Evolutionary conservation across 768 basidiomycete genomes (phyloP).

Genomic region (Russula griseocarnosa): DNA sequence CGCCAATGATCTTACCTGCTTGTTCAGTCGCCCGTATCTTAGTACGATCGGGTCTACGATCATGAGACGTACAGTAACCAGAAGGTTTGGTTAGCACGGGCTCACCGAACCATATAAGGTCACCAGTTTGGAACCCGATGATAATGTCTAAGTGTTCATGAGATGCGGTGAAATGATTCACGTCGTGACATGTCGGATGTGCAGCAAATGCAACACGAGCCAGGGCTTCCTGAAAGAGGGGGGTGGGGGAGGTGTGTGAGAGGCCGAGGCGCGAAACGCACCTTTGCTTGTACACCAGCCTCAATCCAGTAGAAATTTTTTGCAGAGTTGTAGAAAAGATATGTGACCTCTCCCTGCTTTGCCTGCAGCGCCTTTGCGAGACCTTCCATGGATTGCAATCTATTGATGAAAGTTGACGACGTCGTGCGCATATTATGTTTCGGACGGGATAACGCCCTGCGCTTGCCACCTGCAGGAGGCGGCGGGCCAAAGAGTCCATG

Average conservation of each 20-base stretch:
- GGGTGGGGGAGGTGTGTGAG: not conserved
- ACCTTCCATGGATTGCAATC: slow-evolving; percentile 78
- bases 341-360: slow-evolving; percentile 81
- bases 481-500: slow-evolving; percentile 55
- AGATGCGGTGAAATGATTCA: slow-evolving; percentile 74
- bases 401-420: slow-evolving; percentile 87
- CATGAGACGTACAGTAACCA: slow-evolving; percentile 11
- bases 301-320: slow-evolving; percentile 87
- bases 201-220: slow-evolving; percentile 81
- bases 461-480: slow-evolving; percentile 48
- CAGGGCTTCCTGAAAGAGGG: slow-evolving; percentile 66
- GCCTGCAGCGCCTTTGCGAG: slow-evolving; percentile 64
- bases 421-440: slow-evolving; percentile 90
- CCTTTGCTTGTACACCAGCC: slow-evolving; percentile 80
- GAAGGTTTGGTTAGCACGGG: slow-evolving; percentile 1
- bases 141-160: slow-evolving; percentile 80
- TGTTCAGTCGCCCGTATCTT: slow-evolving; percentile 83
- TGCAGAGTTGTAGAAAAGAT: slow-evolving; percentile 82
- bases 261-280: slow-evolving; percentile 34
- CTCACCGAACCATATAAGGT: slow-evolving; percentile 91
- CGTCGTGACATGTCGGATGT: slow-evolving; percentile 87
- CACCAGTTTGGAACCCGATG: slow-evolving; percentile 92
- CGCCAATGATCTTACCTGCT: slow-evolving; percentile 50
- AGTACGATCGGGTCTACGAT: slow-evolving; percentile 68
- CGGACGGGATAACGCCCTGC: slow-evolving; percentile 61